Evolutionary conservation across 306 rosid species (phyloP), one percentile per base, ranked within the genome.

Genomic region (Prunus davidiana): DNA sequence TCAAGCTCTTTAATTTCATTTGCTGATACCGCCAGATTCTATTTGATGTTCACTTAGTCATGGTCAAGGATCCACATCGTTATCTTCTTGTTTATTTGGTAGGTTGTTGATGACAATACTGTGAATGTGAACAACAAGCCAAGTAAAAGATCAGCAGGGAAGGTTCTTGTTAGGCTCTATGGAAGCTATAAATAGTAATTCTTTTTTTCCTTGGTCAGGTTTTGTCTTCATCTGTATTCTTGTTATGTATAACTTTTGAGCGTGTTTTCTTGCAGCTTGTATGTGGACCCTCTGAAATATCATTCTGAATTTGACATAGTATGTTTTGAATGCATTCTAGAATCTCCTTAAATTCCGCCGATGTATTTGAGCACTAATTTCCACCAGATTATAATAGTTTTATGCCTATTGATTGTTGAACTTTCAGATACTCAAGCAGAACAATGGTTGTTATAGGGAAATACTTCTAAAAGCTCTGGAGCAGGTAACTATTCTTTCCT

Each of bases 141-240:
- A 12, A 54, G 82, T 3, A 60, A 73, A 55, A 74, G 69, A 73
- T 73, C 82, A 25, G 27, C 82, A 0, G 78, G 74, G 64, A 77
- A 85, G 22, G 84, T 88, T 72, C 87, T 81, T 76, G 97, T 89
- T 80, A 81, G 95, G 90, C 78, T 86, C 34, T 91, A 89, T 19
- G 97, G 97, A 85, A 88, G 90, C 78, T 86, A 86, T 73, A 71
- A 65, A 60, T 86, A 78, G 95, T 88, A 30, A 66, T 89, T 84
- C 72, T 66, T 64, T 28, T 67, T 38, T 75, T 38, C 71, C 72
- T 25, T 73, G 47, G 30, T 68, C 51, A 51, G 47, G 11, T 56
- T 51, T 34, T 83, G 10, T 67, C 34, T 18, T 76, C 51, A 68
- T 10, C 65, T 15, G 10, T 18, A 8, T 78, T 79, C 50, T 18